These are phyloP conservation scores for Rubia occidens DNA, from an alignment of 305 asterid species.

Conservation along the genomic window DNA sequence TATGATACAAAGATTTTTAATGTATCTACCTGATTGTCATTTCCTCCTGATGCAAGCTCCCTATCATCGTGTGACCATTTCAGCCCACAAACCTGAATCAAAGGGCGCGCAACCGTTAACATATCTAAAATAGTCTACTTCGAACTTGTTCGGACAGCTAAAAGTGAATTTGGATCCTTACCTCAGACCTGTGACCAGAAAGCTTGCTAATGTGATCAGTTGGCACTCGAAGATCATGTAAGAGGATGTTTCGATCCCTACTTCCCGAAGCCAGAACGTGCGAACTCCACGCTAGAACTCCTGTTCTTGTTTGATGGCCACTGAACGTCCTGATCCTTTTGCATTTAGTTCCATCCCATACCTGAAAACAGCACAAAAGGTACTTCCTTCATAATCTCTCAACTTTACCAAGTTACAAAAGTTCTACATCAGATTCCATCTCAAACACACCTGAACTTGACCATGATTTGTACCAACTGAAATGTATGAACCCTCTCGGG, in stretches of 20 bases:
- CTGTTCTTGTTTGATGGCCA: conserved; percentile 92
- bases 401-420: not conserved
- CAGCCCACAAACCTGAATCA: conserved; percentile 70
- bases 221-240: conserved; percentile 92
- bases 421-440: not conserved
- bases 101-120: not conserved
- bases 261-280: conserved; percentile 91
- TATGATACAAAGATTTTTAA: not conserved
- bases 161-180: conserved; percentile 14
- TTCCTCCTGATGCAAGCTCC: conserved; percentile 99
- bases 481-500: conserved; percentile 86
- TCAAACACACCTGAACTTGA: conserved; percentile 65
- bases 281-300: conserved; percentile 88
- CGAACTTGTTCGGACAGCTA: not conserved
- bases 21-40: conserved; percentile 75
- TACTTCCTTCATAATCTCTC: too few species aligned
- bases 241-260: conserved; percentile 87
- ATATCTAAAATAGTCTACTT: not conserved
- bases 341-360: conserved; percentile 95
- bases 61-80: conserved; percentile 99
- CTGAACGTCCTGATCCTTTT: conserved; percentile 76
- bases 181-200: conserved; percentile 93
- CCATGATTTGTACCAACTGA: conserved; percentile 88
- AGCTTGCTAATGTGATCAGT: conserved; percentile 75
- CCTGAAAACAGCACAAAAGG: conserved; percentile 32